phyloP scores from a whole-genome alignment of 1,284 basidiomycete genomes.

The Takashimella tepidaria region DNA sequence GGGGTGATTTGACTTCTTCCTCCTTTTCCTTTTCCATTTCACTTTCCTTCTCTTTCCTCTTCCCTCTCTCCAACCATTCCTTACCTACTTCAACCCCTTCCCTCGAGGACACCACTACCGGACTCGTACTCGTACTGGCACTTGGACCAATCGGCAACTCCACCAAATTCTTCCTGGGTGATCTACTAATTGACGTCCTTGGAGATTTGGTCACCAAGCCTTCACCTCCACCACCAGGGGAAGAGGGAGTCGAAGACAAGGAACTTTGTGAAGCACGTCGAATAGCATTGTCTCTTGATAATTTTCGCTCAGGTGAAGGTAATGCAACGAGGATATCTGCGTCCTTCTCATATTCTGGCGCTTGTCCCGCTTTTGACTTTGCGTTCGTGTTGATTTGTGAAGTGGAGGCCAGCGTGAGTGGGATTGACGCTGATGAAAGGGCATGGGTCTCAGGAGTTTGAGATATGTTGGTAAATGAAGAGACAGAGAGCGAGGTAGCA shows the following conservation, averaged over 20 bases:
- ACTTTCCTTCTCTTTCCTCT: no score
- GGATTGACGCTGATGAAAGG: no score
- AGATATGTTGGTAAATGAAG: no score
- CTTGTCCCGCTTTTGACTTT: no score
- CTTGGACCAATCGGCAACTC: background rate
- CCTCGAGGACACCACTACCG: background rate
- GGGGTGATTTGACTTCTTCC: no score
- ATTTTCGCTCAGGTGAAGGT: constrained; percentile 12
- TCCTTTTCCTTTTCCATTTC: no score
- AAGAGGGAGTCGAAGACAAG: background rate
- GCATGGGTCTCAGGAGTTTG: no score
- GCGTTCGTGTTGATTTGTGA: no score
- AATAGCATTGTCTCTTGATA: constrained; percentile 20
- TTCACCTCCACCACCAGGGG: no score
- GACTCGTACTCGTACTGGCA: background rate
- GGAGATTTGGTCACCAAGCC: background rate
- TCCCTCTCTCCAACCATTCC: no score
- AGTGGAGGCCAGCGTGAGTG: background rate
- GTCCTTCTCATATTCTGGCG: background rate
- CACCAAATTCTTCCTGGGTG: background rate
- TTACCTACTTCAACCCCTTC: no score
- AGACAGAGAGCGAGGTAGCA: no score
- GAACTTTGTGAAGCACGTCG: constrained; percentile 16
- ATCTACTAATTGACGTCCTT: background rate
- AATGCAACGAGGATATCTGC: constrained; percentile 5